Conservation (phyloP, 805 yeast genomes). For the Metschnikowia santaceciliae region DNA sequence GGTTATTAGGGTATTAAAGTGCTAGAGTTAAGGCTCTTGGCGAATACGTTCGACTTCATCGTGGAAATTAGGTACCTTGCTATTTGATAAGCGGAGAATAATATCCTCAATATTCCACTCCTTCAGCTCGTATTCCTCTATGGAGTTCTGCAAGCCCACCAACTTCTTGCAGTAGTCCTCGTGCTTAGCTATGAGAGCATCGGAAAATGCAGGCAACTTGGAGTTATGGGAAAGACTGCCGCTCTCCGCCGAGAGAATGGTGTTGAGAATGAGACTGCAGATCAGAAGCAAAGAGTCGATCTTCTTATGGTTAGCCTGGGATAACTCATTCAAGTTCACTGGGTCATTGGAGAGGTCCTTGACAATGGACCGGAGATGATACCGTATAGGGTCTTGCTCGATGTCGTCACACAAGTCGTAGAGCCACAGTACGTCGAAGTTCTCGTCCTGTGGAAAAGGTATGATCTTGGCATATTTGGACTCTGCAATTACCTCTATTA, state of each 20-base stretch:
- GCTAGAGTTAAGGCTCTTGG: background rate
- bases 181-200: constrained; percentile 21
- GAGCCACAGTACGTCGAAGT: constrained; percentile 30
- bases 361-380: constrained; percentile 42
- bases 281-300: constrained; percentile 23
- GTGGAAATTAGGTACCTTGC: constrained; percentile 13
- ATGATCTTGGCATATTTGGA: constrained; percentile 38
- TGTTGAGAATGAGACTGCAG: constrained; percentile 28
- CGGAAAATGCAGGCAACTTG: constrained; percentile 33
- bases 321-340: constrained; percentile 32
- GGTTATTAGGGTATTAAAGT: no score
- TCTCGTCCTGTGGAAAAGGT: constrained; percentile 26
- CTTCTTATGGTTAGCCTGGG: constrained; percentile 17
- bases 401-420: constrained; percentile 42
- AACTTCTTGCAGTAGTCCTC: constrained; percentile 21
- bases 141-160: constrained; percentile 20
- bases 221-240: constrained; percentile 34
- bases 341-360: constrained; percentile 32
- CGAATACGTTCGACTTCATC: background rate
- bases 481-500: constrained; percentile 33
- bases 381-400: constrained; percentile 44
- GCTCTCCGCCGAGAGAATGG: constrained; percentile 28
- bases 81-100: constrained; percentile 26
- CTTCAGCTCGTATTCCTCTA: constrained; percentile 32
- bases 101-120: constrained; percentile 40